Conservation (phyloP, 2,329 filamentous ascomycete species). For the Pestalotiopsis sp. region DNA sequence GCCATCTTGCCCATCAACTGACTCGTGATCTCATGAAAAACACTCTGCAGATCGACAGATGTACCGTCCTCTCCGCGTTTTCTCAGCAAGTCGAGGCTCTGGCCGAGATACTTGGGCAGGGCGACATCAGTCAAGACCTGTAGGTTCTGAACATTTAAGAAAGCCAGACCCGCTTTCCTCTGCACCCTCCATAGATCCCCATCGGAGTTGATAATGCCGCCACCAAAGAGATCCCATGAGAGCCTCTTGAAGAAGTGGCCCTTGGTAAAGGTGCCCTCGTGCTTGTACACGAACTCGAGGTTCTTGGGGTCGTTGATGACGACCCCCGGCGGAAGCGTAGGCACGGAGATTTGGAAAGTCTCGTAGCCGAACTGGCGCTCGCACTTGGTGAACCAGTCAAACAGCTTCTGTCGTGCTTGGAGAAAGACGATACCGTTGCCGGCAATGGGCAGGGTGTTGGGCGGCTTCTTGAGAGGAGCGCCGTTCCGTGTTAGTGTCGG, state of each 20-base stretch:
- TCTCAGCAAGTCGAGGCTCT: constrained; percentile 43
- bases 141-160: constrained; percentile 61
- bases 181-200: constrained; percentile 66
- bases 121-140: constrained; percentile 59
- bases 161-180: constrained; percentile 62
- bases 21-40: constrained; percentile 67
- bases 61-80: constrained; percentile 26
- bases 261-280: constrained; percentile 63
- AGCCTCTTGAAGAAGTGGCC: constrained; percentile 63
- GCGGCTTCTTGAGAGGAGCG: constrained; percentile 43
- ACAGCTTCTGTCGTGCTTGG: constrained; percentile 60
- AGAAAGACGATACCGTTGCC: constrained; percentile 67
- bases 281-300: constrained; percentile 64
- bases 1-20: constrained; percentile 70
- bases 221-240: constrained; percentile 65
- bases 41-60: constrained; percentile 57
- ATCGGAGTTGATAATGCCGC: constrained; percentile 70
- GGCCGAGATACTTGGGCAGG: constrained; percentile 55
- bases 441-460: constrained; percentile 55
- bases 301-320: constrained; percentile 65
- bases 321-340: constrained; percentile 63
- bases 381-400: constrained; percentile 64
- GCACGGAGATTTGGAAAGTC: constrained; percentile 65
- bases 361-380: constrained; percentile 59
- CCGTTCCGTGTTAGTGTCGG: constrained; percentile 32